Conservation (phyloP, 768 basidiomycete species). For the Lactifluus subvellereus region DNA sequence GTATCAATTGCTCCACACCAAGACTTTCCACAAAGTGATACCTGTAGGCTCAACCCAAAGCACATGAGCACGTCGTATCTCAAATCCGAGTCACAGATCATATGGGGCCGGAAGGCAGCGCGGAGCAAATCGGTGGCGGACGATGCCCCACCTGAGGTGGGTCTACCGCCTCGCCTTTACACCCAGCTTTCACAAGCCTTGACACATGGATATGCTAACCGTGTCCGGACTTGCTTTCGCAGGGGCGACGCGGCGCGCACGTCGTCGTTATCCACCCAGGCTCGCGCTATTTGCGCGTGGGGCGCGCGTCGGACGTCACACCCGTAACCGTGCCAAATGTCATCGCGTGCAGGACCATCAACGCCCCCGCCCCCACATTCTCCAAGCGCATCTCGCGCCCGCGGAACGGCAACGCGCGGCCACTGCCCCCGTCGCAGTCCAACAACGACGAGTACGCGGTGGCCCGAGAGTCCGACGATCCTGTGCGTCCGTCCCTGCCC, state of each 20-base stretch:
- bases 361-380: conserved; percentile 40
- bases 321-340: conserved; percentile 65
- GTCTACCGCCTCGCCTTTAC: background rate
- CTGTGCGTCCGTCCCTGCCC: conserved; percentile 38
- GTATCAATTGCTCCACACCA: background rate
- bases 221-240: conserved; percentile 24
- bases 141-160: conserved; percentile 26
- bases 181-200: background rate
- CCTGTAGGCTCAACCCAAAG: conserved; percentile 66
- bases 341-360: conserved; percentile 58
- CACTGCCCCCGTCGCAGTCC: conserved; percentile 25
- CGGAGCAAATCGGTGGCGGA: conserved; percentile 26
- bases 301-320: conserved; percentile 69
- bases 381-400: conserved; percentile 54
- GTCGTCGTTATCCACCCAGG: conserved; percentile 78
- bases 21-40: background rate
- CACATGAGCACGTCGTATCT: conserved; percentile 73
- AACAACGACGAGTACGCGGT: conserved; percentile 50
- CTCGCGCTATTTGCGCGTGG: conserved; percentile 66
- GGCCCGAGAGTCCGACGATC: conserved; percentile 48
- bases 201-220: background rate
- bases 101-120: conserved; percentile 66
- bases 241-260: conserved; percentile 65
- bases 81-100: conserved; percentile 65
- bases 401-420: conserved; percentile 33